A percentile compares a stretch with the other conserved stretches of the same genome.
phyloP scores from a whole-genome alignment of 345 rosid species.

The Salix arbutifolia region DNA sequence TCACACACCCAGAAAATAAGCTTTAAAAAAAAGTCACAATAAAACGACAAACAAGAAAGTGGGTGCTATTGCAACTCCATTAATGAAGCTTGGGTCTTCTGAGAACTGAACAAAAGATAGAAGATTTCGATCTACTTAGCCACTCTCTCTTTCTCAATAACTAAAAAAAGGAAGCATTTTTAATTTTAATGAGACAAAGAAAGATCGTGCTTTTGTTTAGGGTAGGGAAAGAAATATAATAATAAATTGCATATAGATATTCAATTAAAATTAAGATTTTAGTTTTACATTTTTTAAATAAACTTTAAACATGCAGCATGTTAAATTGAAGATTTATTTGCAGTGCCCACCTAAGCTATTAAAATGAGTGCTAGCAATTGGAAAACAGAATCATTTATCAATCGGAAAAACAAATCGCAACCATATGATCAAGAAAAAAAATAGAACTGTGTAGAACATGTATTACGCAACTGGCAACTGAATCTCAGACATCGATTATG shows the following conservation, averaged over 20 bases:
- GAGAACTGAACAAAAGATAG: conserved; percentile 27
- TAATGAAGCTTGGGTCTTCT: conserved; percentile 58
- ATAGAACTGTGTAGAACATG: neutral
- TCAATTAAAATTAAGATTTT: no score
- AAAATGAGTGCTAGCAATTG: neutral
- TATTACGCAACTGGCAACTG: neutral
- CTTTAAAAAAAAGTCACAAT: no score
- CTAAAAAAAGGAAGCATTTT: conserved; percentile 14
- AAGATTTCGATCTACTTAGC: conserved; percentile 84
- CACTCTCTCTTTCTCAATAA: conserved; percentile 38
- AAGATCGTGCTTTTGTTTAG: conserved; percentile 26
- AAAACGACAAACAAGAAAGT: conserved; percentile 19
- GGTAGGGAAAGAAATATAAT: conserved; percentile 26
- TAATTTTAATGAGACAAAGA: conserved; percentile 21
- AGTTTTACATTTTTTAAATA: no score
- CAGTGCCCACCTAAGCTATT: neutral
- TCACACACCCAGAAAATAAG: no score
- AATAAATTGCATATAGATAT: no score
- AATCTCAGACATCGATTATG: neutral
- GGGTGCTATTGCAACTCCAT: conserved; percentile 43
- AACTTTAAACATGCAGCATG: no score
- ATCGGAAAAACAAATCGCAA: neutral
- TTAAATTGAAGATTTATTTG: neutral
- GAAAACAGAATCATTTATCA: neutral
- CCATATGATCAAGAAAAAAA: neutral